Conservation (phyloP, 768 basidiomycete genomes). For the Leucocoprinus birnbaumii region DNA sequence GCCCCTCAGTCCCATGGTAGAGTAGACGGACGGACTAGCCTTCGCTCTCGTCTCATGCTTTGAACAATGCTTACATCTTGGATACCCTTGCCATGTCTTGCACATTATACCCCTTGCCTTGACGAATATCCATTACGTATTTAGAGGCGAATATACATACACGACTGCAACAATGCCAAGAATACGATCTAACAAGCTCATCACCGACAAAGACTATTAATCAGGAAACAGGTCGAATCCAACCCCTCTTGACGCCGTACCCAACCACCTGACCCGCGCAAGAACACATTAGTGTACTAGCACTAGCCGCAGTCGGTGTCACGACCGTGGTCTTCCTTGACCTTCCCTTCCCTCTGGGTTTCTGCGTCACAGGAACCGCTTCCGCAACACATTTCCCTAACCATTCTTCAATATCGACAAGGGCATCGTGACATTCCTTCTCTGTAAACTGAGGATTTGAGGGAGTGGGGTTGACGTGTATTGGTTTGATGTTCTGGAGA, state of each 20-base stretch:
- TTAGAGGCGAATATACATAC: not conserved
- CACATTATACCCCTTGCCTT: no score
- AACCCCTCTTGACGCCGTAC: slow-evolving; percentile 59
- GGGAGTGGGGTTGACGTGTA: slow-evolving; percentile 13
- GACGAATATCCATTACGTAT: no score
- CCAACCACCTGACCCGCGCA: no score
- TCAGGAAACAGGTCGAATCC: slow-evolving; percentile 39
- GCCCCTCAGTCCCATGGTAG: no score
- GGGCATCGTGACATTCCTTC: slow-evolving; percentile 64
- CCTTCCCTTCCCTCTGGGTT: slow-evolving; percentile 28
- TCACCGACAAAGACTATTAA: not conserved
- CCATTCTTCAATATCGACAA: slow-evolving; percentile 63
- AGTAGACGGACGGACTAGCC: no score
- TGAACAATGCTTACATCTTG: no score
- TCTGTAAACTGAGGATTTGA: slow-evolving; percentile 47
- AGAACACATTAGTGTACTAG: slow-evolving; percentile 49
- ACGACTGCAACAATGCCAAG: not conserved
- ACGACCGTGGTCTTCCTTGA: slow-evolving; percentile 28
- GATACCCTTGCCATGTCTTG: no score
- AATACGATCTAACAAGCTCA: not conserved
- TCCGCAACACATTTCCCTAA: slow-evolving; percentile 44
- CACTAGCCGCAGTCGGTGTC: slow-evolving; percentile 12
- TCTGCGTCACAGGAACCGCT: slow-evolving; percentile 24
- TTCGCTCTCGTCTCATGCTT: no score
- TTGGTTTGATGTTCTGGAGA: not conserved